Evolutionary conservation across 306 rosid genomes (phyloP), one percentile per base, ranked within the genome.

Genomic region (Senna tora): DNA sequence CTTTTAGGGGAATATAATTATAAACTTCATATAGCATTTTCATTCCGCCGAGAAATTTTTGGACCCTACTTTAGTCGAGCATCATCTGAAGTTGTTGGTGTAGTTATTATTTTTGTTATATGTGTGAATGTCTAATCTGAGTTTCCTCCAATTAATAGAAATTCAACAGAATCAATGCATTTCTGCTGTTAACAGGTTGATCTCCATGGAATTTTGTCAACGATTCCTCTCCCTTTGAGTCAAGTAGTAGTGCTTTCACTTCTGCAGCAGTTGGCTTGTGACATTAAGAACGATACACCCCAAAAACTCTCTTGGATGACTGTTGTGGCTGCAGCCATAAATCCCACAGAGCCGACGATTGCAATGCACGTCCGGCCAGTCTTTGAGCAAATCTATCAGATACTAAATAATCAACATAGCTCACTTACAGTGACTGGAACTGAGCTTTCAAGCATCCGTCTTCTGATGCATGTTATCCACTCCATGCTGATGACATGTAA

Each of bases 221-320:
- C 72, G 79, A 86, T 53, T 45, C 89, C 97, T 76, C 92, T 86
- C 17, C 92, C 94, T 16, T 83, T 91, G 82, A 89, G 92, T 85
- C 97, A 94, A 80, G 96, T 91, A 59, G 96, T 86, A 58, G 79
- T 91, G 66, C 91, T 94, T 11, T 89, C 98, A 4, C 98, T 89
- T 75, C 55, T 89, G 81, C 97, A 94, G 77, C 98, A 89, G 71
- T 64, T 94, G 81, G 92, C 96, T 0, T 91, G 90, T 28, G 97
- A 89, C 65, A 83, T 94, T 61, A 87, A 67, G 86, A 84, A 75
- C 0, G 96, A 90, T 14, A 20, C 81, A 39, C 33, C 88, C 10
- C 85, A 84, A 45, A 93, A 93, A 69, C 28, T 91, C 6, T 62
- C 78, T 5, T 87, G 98, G 97, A 87, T 94, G 87, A 94, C 94